A percentile compares a stretch with the other conserved stretches of the same genome.
Evolutionary conservation across 352 stramenopile species (phyloP).

Genomic region (Phytophthora hybrid): DNA sequence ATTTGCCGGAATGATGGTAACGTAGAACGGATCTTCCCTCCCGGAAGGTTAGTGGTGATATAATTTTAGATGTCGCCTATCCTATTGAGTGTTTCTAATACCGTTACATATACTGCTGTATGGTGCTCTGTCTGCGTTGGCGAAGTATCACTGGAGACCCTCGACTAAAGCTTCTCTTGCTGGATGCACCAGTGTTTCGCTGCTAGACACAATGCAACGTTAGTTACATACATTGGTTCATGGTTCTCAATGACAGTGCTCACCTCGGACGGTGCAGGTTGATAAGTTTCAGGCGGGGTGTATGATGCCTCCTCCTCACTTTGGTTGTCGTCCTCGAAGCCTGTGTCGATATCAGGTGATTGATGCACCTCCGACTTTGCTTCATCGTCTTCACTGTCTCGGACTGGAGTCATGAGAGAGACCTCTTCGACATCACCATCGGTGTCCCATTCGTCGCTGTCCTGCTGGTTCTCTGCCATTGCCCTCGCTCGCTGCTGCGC

Average conservation of each 20-base stretch:
- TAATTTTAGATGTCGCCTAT: slow-evolving; percentile 33
- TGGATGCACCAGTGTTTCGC: slow-evolving; percentile 2
- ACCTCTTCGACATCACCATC: slow-evolving; percentile 52
- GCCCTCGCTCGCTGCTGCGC: slow-evolving; percentile 36
- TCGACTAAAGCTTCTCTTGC: slow-evolving; percentile 9
- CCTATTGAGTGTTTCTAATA: slow-evolving; percentile 12
- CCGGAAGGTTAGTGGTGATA: neutral
- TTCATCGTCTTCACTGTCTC: slow-evolving; percentile 38
- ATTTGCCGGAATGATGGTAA: slow-evolving; percentile 25
- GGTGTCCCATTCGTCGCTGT: slow-evolving; percentile 37
- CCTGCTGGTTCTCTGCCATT: slow-evolving; percentile 26
- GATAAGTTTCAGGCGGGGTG: slow-evolving; percentile 26
- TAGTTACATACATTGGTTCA: slow-evolving; percentile 5
- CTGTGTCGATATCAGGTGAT: slow-evolving; percentile 14
- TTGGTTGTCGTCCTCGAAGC: slow-evolving; percentile 15
- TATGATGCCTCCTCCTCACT: slow-evolving; percentile 20
- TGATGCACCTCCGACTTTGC: slow-evolving; percentile 18
- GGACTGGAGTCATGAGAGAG: slow-evolving; percentile 45
- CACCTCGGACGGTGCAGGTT: slow-evolving; percentile 33
- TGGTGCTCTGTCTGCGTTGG: slow-evolving; percentile 16
- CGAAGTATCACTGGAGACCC: slow-evolving; percentile 2
- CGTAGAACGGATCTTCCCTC: slow-evolving; percentile 11
- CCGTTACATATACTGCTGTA: neutral
- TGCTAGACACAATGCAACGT: slow-evolving; percentile 12
- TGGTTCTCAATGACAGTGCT: neutral